phyloP scores from a whole-genome alignment of 1,284 basidiomycete species.

The Ceratobasidium sp. region DNA sequence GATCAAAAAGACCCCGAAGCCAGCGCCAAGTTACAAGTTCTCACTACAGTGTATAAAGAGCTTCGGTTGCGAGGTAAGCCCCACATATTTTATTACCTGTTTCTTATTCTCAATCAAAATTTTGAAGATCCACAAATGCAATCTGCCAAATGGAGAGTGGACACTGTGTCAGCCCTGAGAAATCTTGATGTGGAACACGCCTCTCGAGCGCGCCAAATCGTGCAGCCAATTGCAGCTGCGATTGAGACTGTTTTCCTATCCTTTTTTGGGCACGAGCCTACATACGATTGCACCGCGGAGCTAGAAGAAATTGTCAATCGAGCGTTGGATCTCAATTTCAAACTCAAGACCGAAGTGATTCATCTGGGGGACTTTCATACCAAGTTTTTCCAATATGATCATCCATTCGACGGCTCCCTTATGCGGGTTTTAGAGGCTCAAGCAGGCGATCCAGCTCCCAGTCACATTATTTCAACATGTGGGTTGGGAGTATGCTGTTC shows the following conservation, averaged over 20 bases:
- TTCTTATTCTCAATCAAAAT: not conserved
- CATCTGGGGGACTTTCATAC: not conserved
- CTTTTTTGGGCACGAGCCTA: too few species aligned
- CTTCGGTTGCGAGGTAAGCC: not conserved
- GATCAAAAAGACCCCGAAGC: not conserved
- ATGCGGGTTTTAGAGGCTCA: not conserved
- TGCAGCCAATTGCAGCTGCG: too few species aligned
- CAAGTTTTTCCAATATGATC: not conserved
- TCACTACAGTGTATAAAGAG: not conserved
- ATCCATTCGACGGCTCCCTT: not conserved
- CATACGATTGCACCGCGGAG: too few species aligned
- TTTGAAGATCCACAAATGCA: not conserved
- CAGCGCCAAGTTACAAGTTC: not conserved
- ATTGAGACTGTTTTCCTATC: too few species aligned
- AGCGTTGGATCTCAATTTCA: not conserved
- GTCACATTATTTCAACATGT: not conserved
- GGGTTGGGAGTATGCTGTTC: not conserved
- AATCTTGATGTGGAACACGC: too few species aligned
- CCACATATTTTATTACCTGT: not conserved
- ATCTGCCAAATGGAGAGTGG: slow-evolving; percentile 1
- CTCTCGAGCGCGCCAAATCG: too few species aligned
- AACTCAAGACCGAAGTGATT: not conserved
- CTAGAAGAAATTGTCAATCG: not conserved
- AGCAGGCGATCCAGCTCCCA: not conserved
- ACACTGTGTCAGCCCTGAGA: not conserved